Evolutionary conservation across 345 rosid species (phyloP).

Genomic region (Excoecaria cochinchinensis): DNA sequence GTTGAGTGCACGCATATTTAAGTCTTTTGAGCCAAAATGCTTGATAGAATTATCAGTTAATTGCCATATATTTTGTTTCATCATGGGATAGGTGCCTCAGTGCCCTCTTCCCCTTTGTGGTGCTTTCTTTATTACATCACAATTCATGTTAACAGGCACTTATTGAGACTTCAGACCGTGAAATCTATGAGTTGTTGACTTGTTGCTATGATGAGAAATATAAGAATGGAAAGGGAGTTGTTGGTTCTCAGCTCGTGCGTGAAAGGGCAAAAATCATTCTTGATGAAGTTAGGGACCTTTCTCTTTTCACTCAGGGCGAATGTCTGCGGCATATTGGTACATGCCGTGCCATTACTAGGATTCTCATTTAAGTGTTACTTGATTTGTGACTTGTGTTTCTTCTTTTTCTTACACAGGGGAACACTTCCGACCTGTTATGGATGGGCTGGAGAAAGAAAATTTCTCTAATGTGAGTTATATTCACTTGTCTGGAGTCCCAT

Average conservation of each 20-base stretch:
- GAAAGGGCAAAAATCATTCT: constrained; percentile 90
- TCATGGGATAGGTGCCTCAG: neutral
- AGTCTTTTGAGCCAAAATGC: neutral
- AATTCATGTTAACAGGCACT: constrained; percentile 59
- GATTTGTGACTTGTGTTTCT: constrained; percentile 20
- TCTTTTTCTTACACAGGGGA: constrained; percentile 49
- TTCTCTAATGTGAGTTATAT: constrained; percentile 18
- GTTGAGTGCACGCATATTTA: neutral
- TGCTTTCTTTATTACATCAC: constrained; percentile 3
- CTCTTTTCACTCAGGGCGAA: constrained; percentile 66
- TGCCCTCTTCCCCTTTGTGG: neutral
- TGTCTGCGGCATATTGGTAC: constrained; percentile 85
- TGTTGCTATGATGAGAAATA: constrained; percentile 55
- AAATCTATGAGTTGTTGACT: constrained; percentile 67
- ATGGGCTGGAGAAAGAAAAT: constrained; percentile 49
- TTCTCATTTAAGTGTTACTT: constrained; percentile 14
- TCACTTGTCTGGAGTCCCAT: neutral
- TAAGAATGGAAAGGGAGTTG: constrained; percentile 63
- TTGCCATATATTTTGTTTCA: neutral
- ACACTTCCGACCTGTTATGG: constrained; percentile 69
- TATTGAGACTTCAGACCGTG: constrained; percentile 67
- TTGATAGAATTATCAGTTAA: neutral
- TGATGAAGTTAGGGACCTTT: constrained; percentile 69
- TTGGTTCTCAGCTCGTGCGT: constrained; percentile 77
- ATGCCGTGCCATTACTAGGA: neutral